Base-by-base conservation (phyloP, 257 asterid species). In the Eustoma russellianum region DNA sequence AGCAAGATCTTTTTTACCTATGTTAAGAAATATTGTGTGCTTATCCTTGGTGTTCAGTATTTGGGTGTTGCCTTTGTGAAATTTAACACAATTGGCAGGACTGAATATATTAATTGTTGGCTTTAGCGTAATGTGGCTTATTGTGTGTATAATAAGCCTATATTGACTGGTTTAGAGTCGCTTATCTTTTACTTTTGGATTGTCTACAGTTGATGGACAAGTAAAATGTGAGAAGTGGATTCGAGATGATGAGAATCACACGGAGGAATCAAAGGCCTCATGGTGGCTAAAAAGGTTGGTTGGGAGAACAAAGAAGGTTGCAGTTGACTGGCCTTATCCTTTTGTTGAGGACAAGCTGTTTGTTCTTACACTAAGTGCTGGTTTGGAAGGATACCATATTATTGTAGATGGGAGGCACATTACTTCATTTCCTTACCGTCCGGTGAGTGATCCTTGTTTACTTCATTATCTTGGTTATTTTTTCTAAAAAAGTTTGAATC, bases 201-300 rank as follows among this genome's bases (percentile, higher is more conserved):
- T 59, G 55, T 60, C 49, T 77, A 71, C 73, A 88, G 97, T 85
- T 78, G 97, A 85, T 75, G 96, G 98, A 66, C 93, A 77, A 68
- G 80, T 71, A 50, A 91, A 86, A 71, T 91, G 98, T 65, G 98
- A 91, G 82, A 91, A 80, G 77, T 91, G 98, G 98, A 91, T 82
- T 35, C 91, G 89, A 12, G 87, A 80, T 72, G 84, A 83, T 61
- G 88, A 83, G 55, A 74, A 77, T 59, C 85, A 69, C 70, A 61
- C 89, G 11, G 92, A 83, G 67, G 92, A 80, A 77, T 82, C 94
- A 57, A 86, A 80, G 72, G 70, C 91, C 44, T 68, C 74, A 9
- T 91, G 96, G 96, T 91, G 96, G 98, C 69, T 86, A 62, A 86
- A 83, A 64, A 82, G 98, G 78, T 73, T 91, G 65, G 80, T 91